phyloP scores from a whole-genome alignment of 73 alveolate genomes.

The Paramecium pentaurelia region DNA sequence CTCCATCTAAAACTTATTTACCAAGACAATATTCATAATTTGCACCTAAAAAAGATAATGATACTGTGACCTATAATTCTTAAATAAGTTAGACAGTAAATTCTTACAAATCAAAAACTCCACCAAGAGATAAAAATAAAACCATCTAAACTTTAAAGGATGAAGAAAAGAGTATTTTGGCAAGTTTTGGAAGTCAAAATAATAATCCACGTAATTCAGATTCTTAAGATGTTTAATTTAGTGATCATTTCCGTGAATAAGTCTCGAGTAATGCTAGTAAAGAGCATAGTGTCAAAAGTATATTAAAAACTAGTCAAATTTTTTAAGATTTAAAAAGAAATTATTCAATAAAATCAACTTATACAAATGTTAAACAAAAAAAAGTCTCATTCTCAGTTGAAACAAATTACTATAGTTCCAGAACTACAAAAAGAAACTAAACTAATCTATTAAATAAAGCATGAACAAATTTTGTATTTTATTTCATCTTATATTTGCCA shows the following conservation, averaged over 20 bases:
- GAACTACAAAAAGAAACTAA: neutral
- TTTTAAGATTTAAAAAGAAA: neutral
- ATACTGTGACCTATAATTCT: slow-evolving; percentile 18
- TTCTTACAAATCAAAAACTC: neutral
- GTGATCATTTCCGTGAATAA: neutral
- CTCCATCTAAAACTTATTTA: neutral
- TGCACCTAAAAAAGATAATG: slow-evolving; percentile 46
- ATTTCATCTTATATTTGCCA: neutral
- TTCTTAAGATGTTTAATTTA: neutral
- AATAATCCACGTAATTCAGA: neutral
- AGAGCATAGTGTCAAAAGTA: neutral
- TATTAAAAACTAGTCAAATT: neutral
- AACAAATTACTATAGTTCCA: neutral
- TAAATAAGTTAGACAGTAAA: neutral
- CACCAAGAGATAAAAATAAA: neutral
- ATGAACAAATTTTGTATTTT: neutral
- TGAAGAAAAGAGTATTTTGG: neutral
- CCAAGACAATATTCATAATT: slow-evolving; percentile 18
- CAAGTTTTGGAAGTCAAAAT: neutral
- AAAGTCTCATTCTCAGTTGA: neutral
- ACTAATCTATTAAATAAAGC: neutral
- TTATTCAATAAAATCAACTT: neutral
- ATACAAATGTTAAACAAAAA: neutral
- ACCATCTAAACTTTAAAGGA: neutral
- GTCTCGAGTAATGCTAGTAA: neutral